These are phyloP conservation scores for Kwoniella sp. DNA, from an alignment of 768 basidiomycete species.

Conservation along the genomic window DNA sequence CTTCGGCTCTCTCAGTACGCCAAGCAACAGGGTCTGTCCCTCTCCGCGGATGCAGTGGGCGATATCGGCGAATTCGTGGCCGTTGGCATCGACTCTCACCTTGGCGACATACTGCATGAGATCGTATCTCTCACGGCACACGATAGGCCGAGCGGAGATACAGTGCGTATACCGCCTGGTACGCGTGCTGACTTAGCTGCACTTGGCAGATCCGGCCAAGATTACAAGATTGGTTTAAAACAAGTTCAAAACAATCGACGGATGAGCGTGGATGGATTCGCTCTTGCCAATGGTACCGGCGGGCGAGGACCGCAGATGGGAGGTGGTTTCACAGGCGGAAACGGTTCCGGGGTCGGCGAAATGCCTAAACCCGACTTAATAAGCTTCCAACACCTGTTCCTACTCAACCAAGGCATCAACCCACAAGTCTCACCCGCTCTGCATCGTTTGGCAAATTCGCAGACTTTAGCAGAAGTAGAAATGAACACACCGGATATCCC, in stretches of 20 bases:
- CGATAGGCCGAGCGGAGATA: conserved; percentile 34
- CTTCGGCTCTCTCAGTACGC: conserved; percentile 33
- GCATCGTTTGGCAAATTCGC: conserved; percentile 28
- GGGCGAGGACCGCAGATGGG: background rate
- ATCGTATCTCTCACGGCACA: conserved; percentile 35
- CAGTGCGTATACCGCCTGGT: conserved; percentile 26
- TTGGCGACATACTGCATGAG: conserved; percentile 35
- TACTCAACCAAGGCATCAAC: conserved; percentile 35
- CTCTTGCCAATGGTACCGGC: background rate
- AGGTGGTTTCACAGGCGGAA: background rate
- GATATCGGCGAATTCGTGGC: conserved; percentile 49
- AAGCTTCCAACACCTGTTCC: conserved; percentile 32
- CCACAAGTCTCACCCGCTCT: conserved; percentile 36
- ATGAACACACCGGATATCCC: conserved; percentile 1
- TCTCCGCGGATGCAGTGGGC: conserved; percentile 24
- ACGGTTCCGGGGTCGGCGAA: conserved; percentile 55
- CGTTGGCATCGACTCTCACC: conserved; percentile 40
- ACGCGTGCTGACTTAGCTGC: background rate
- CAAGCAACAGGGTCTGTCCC: conserved; percentile 27
- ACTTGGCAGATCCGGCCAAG: background rate
- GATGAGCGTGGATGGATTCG: background rate
- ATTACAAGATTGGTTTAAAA: background rate
- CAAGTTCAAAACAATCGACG: background rate
- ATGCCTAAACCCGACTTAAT: conserved; percentile 38
- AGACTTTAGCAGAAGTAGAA: conserved; percentile 25